phyloP scores from a whole-genome alignment of 2,329 filamentous ascomycete genomes.

The Ascosphaera apis region DNA sequence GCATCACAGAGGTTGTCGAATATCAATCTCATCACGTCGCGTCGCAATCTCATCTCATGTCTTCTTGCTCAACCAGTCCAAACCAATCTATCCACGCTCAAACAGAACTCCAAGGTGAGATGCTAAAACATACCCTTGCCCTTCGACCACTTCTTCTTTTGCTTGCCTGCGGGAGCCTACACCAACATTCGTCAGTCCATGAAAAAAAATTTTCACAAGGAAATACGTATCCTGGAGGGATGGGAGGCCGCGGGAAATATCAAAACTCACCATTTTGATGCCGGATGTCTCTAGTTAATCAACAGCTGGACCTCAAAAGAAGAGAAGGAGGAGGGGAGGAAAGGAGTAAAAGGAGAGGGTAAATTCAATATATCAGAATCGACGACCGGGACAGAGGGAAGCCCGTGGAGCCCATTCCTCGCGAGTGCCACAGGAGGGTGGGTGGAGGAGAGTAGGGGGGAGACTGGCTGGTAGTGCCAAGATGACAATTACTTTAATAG shows the following conservation, averaged over 20 bases:
- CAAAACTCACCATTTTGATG: slow-evolving; percentile 16
- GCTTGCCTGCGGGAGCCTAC: slow-evolving; percentile 27
- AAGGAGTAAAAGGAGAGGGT: too few species aligned
- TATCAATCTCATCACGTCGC: too few species aligned
- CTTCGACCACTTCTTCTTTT: slow-evolving; percentile 36
- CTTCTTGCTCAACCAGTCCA: too few species aligned
- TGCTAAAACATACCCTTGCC: slow-evolving; percentile 25
- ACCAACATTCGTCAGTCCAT: background rate
- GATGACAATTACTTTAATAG: background rate
- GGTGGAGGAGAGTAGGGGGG: background rate
- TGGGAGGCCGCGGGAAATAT: slow-evolving; percentile 1
- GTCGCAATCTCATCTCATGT: too few species aligned
- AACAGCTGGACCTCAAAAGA: slow-evolving; percentile 10
- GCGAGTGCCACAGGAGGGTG: background rate
- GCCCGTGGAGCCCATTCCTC: too few species aligned
- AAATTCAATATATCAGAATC: background rate
- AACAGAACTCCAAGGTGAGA: background rate
- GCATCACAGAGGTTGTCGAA: too few species aligned
- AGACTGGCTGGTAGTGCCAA: background rate
- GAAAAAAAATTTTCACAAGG: too few species aligned
- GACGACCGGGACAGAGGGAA: background rate
- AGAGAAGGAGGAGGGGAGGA: slow-evolving; percentile 6
- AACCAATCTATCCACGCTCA: background rate
- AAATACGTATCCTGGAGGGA: background rate
- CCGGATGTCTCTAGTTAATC: slow-evolving; percentile 15